Evolutionary conservation across 768 basidiomycete genomes (phyloP), one percentile per base, ranked within the genome.

Genomic region (Boletus rubropictus): DNA sequence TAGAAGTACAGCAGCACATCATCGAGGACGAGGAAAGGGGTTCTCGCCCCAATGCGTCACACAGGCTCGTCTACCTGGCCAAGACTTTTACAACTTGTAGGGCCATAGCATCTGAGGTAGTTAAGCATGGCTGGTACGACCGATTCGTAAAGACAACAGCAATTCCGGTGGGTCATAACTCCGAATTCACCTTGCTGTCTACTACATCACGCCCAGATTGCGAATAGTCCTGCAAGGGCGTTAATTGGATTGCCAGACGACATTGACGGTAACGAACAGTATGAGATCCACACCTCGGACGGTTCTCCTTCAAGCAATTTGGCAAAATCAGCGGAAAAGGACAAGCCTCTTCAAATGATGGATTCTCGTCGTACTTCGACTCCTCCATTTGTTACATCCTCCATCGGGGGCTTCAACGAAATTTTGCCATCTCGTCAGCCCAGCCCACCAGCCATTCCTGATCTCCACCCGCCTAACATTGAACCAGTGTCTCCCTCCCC

Each of bases 111-210:
- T 34, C 52, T 8, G 54, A 63, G 7, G 62, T 62, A 27, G 67
- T 73, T n/a, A 63, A 58, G 35, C 60, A 62, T 18, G 86, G 86
- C 4, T 87, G 79, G 77, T 88, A 88, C 54, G 86, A 89, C 49
- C 56, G 58, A 44, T 60, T 56, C 40, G 46, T 46, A 34, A 59
- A 58, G 47, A 39, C 49, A 4, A 41, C 38, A n/a, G 34, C 38
- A 15, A 52, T 56, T 24, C 67, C 65, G 3, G 65, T 68, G 35
- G 51, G 61, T 56, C 3, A 17, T 37, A 37, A 17, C 20, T 20
- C 18, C 0, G 1, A 24, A 15, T 34, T 2, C 17, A 17, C 7
- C 20, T 12, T 25, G 38, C 14, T 32, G 8, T 41, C 27, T 28
- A 36, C 48, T 44, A 44, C 34, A 47, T 43, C 35, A 20, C 7